Base-by-base conservation (phyloP, 768 basidiomycete genomes). In the Amanita rimosa region DNA sequence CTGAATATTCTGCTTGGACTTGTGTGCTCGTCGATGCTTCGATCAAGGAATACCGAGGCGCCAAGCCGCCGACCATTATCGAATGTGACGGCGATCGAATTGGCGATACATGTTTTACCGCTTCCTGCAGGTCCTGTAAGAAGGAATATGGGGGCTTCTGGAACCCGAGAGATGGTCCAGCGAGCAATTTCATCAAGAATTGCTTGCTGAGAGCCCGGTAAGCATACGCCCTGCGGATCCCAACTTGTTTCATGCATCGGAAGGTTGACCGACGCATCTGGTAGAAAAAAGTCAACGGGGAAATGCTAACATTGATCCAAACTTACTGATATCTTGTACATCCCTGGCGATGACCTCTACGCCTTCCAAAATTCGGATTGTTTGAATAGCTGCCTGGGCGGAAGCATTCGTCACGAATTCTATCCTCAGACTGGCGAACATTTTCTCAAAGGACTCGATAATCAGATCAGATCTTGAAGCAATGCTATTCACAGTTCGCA, bases 81-180 rank as follows among this genome's bases (percentile, higher is more conserved):
- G 22, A 63, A 63, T 7, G 53, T 36, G 17, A 44, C 45, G 42
- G 65, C 64, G 19, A 63, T 57, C 4, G 60, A 55, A 38, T 63
- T 58, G 3, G 64, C 66, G 19, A 66, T 48, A 0, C 58, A 53
- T 9, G 65, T 63, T 44, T 67, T 66, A 11, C 64, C 64, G 1
- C 61, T 64, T 16, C 58, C 60, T 0, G 56, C 53, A 14, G 53
- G 52, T 2, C 64, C 64, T 9, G 55, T 52, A 13, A 66, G 61
- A 6, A 62, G 49, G 40, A 52, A 63, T 31, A 65, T 51, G 10
- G 34, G 36, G 17, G 55, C 56, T 34, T 24, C 52, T 47, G 39
- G 44, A 31, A 49, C 54, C 46, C 34, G 48, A 6, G 51, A 36
- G 46, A 52, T 48, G 6, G 53, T 43, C 60, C 60, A 61, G 16